Base-by-base conservation (phyloP, 306 rosid genomes). In the Quercus aquifolioides region DNA sequence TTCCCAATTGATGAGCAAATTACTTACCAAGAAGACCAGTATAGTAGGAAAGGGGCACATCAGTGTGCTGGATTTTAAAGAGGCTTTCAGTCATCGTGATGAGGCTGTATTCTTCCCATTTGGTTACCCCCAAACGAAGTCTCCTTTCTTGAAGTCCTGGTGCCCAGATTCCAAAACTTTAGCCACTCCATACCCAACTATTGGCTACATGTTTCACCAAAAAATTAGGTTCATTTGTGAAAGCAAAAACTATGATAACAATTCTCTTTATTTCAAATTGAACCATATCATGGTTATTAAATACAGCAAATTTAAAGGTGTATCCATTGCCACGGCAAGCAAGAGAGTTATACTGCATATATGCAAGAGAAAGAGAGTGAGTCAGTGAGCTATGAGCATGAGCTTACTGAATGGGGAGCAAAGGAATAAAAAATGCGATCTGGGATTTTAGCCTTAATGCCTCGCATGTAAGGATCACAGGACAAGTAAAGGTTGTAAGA, bases 401-500 rank as follows among this genome's bases (percentile, higher is more conserved):
- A 11, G 14, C 87, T 52, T 80, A 90, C 93, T 74, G 82, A 79
- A 68, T 85, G 76, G 35, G 93, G 87, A 23, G 76, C 31, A 20
- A 81, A 87, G 75, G 89, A 84, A 41, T 30, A 62, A 54, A 75
- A 30, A 2, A 65, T 51, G 51, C 71, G 71, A 33, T 31, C 71
- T 65, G 5, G 6, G 71, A 69, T 41, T 46, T 74, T 71, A 0
- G 6, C 17, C 89, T 65, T 65, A 4, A 1, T 65, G 78, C 87
- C 76, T 56, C 88, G 80, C 92, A 88, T 82, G 86, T 74, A 86
- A 30, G 97, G 97, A 69, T 92, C 97, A 56, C 94, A 88, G 20
- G 94, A 87, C 30, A 92, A 80, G 87, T 84, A 85, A 25, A 25
- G 26, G 26, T 25, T 25, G 26, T 25, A 25, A 25, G 25, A 25